Evolutionary conservation across 768 basidiomycete species (phyloP).

Genomic region (Kwoniella mangroviensis): DNA sequence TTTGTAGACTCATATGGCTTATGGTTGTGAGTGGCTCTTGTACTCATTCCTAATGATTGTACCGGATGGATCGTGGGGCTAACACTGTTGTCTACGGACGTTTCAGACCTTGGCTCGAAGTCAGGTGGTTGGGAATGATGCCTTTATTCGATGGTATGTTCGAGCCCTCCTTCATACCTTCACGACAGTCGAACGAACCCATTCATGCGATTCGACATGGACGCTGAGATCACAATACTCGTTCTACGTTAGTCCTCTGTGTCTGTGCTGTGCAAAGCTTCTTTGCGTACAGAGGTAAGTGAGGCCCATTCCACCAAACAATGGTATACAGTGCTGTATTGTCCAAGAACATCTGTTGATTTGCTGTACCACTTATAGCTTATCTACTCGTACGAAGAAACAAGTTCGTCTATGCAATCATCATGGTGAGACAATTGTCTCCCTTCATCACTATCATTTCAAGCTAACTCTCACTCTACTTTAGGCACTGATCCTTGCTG

Average conservation of each 20-base stretch:
- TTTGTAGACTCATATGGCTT: conserved; percentile 36
- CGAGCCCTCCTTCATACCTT: neutral
- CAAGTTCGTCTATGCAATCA: conserved; percentile 5
- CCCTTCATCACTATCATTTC: neutral
- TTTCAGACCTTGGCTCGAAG: conserved; percentile 12
- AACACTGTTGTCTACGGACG: neutral
- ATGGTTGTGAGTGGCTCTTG: conserved; percentile 23
- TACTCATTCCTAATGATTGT: neutral
- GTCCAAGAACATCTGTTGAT: neutral
- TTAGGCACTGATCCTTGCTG: conserved; percentile 29
- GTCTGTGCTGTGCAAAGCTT: conserved; percentile 10
- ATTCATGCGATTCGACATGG: too few relatives aligned
- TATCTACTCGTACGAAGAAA: conserved; percentile 12
- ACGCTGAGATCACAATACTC: neutral
- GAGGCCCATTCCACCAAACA: too few relatives aligned
- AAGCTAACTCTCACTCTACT: neutral
- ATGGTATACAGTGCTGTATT: too few relatives aligned
- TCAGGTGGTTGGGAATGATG: conserved; percentile 14
- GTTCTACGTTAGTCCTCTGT: neutral
- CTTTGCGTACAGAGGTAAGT: conserved; percentile 19
- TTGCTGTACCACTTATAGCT: neutral
- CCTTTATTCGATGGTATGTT: conserved; percentile 15
- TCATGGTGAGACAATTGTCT: neutral
- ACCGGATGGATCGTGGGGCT: neutral
- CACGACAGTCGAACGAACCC: too few relatives aligned